Conservation (phyloP, 106 monocot species). For the Allium cepa region DNA sequence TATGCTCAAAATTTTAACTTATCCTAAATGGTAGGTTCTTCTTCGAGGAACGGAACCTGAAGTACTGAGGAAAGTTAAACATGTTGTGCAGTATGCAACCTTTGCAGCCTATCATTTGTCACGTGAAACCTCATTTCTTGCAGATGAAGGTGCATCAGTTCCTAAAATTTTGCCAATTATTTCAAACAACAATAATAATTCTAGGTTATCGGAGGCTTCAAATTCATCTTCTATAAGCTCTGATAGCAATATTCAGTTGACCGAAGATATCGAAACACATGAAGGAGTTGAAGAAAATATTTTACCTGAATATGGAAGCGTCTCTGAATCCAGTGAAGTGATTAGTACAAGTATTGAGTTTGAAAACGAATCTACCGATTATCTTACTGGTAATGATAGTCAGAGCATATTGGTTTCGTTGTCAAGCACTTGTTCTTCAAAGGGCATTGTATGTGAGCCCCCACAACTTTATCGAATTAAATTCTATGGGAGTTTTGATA, state of each 20-base stretch:
- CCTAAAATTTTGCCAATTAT: slow-evolving; percentile 29
- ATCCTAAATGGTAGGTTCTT: slow-evolving; percentile 44
- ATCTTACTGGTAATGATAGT: slow-evolving; percentile 35
- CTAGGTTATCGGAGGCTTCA: slow-evolving; percentile 6
- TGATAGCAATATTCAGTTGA: not conserved
- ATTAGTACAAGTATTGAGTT: not conserved
- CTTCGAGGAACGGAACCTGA: slow-evolving; percentile 48
- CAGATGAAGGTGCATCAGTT: slow-evolving; percentile 80
- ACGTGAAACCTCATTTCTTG: slow-evolving; percentile 88
- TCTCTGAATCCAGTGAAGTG: slow-evolving; percentile 12
- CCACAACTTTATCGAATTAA: slow-evolving; percentile 81
- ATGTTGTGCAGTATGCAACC: slow-evolving; percentile 60
- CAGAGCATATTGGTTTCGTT: slow-evolving; percentile 94
- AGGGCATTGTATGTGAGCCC: slow-evolving; percentile 59
- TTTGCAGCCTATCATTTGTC: slow-evolving; percentile 97
- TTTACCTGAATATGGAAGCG: slow-evolving; percentile 3
- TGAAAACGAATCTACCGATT: slow-evolving; percentile 25
- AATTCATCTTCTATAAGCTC: not conserved
- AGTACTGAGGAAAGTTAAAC: slow-evolving; percentile 77
- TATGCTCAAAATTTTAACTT: too few relatives aligned
- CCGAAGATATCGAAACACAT: slow-evolving; percentile 5
- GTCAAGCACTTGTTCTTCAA: slow-evolving; percentile 57
- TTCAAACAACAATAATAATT: slow-evolving; percentile 6
- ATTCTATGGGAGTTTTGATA: slow-evolving; percentile 92
- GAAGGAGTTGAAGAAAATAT: slow-evolving; percentile 9